These are phyloP conservation scores for Eucalyptus camaldulensis DNA, from an alignment of 345 rosid genomes.

Conservation along the genomic window DNA sequence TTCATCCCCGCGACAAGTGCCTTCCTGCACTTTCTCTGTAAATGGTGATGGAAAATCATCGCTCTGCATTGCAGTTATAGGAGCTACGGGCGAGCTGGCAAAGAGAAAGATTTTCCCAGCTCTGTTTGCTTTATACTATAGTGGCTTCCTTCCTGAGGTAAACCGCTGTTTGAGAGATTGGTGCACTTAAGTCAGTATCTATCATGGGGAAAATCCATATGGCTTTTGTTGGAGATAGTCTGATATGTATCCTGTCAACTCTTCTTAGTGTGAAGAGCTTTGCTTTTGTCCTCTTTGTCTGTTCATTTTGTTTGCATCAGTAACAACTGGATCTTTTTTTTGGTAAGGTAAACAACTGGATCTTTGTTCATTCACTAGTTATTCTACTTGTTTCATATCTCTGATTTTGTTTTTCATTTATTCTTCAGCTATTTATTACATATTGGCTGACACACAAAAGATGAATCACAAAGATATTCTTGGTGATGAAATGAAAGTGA, in stretches of 20 bases:
- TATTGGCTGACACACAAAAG: not conserved
- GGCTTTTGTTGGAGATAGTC: not conserved
- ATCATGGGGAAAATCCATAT: not conserved
- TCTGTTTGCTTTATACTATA: slow-evolving; percentile 62
- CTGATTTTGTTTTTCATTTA: not conserved
- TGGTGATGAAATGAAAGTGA: not conserved
- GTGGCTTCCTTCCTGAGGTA: slow-evolving; percentile 80
- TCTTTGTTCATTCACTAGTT: not conserved
- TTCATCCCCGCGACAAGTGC: not conserved
- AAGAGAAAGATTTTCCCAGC: slow-evolving; percentile 59
- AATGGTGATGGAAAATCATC: slow-evolving; percentile 25
- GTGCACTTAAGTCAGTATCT: not conserved
- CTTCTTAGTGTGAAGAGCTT: not conserved
- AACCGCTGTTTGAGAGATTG: not conserved
- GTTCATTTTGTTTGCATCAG: not conserved
- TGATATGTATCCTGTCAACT: not conserved
- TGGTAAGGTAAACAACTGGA: not conserved
- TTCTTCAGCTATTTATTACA: not conserved
- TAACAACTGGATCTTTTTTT: not conserved
- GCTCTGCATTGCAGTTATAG: slow-evolving; percentile 63
- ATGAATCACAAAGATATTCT: not conserved
- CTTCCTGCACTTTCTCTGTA: slow-evolving; percentile 4
- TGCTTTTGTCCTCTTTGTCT: not conserved
- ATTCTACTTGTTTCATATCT: not conserved
- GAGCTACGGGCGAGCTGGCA: slow-evolving; percentile 77